Evolutionary conservation across 2,329 filamentous ascomycete genomes (phyloP), one percentile per base, ranked within the genome.

Genomic region (Calcarisporium arbuscula): DNA sequence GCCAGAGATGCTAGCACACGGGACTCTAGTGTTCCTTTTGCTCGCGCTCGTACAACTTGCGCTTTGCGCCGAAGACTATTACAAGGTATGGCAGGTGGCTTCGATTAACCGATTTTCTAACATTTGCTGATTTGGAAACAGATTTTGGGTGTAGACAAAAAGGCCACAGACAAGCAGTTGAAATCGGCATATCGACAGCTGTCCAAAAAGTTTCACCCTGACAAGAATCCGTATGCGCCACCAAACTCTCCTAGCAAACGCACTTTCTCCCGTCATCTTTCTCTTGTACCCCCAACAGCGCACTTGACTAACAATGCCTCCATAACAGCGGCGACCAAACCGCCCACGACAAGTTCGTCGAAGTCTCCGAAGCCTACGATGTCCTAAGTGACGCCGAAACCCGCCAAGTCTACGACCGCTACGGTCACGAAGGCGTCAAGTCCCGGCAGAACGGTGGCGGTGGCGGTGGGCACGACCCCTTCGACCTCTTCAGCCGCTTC

Each of bases 401-500:
- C 17, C 85, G 92, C 49, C 78, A 84, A 48, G 84, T 96, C 52
- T 98, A 98, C 71, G 89, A 98, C 60, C 80, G 88, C 54, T 84
- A 94, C 57, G 92, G 92, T 40, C 85, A 95, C 56, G 90, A 96
- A 32, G 92, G 88, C 17, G 69, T 96, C 32, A 78, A 92, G 53
- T 82, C 92, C 54, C 78, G 84, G 51, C 82, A 85, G 29, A 75
- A 78, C 28, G 77, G 76, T 28, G 51, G 45, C 8, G 44, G 41
- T 8, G 72, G 71, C 28, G 63, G 63, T 20, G 70, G 76, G 39
- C 82, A 90, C 57, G 89, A 98, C 55, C 89, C 92, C 15, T 96
- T 96, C 56, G 92, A 98, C 60, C 70, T 98, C 27, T 98, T 98
- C 71, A 88, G 81, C 35, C 83, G 87, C 47, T 96, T 98, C 75